phyloP scores from a whole-genome alignment of 345 rosid genomes.

The rapeseed (Brassica napus) region Da-Ae NC_063449.1:44342001-44342500 shows the following conservation, averaged over 20 bases:
- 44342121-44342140: slow-evolving; percentile 61
- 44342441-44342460: slow-evolving; percentile 44
- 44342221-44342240: slow-evolving; percentile 54
- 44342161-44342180: slow-evolving; percentile 80
- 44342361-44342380: slow-evolving; percentile 53
- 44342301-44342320: background rate
- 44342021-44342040: slow-evolving; percentile 88
- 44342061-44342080: slow-evolving; percentile 26
- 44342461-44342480: slow-evolving; percentile 13
- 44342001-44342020: slow-evolving; percentile 77
- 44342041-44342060: slow-evolving; percentile 55
- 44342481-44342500: background rate
- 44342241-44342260: slow-evolving; percentile 62
- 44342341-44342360: background rate
- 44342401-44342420: slow-evolving; percentile 57
- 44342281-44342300: slow-evolving; percentile 51
- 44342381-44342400: slow-evolving; percentile 48
- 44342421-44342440: slow-evolving; percentile 48
- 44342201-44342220: slow-evolving; percentile 77
- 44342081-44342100: background rate
- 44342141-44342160: slow-evolving; percentile 82
- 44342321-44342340: background rate
- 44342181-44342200: slow-evolving; percentile 80
- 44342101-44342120: slow-evolving; percentile 46
- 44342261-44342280: slow-evolving; percentile 53